Base-by-base conservation (phyloP, 345 rosid species). In the Eucalyptus sideroxylon region DNA sequence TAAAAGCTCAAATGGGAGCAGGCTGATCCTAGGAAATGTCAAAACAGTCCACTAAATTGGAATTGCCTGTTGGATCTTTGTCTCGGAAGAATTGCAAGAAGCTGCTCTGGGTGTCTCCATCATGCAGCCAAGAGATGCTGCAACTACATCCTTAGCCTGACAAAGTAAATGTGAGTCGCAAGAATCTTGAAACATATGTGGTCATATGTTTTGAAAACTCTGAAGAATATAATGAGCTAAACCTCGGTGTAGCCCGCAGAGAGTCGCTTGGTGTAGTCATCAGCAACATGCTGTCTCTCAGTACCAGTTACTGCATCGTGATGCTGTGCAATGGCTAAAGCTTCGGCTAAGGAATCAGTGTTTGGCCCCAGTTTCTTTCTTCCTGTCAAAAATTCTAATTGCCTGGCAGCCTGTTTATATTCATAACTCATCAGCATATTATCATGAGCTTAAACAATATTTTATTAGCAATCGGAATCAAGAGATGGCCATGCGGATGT, bases 261-360 rank as follows among this genome's bases (percentile, higher is more conserved):
- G 88, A 97, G 93, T 87, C 99, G 94, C 92, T 95, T 96, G 50
- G 97, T 95, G 92, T 97, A 98, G 93, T 98, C 99, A 93, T 95
- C 86, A 89, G 99, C 99, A 89, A 98, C 99, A 47, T 98, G 99
- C 89, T 96, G 98, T 94, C 93, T 93, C 67, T 95, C 97, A 72
- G 99, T 98, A 89, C 98, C 99, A 81, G 96, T 93, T 91, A 98
- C 98, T 87, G 96, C 99, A 90, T 98, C 99, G 90, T 97, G 99
- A 93, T 98, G 99, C 88, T 98, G 99, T 88, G 98, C 96, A 93
- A 95, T 97, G 62, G 99, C 99, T 89, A 98, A 88, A 86, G 99
- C 96, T 93, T 96, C 98, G 19, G 97, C 99, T 91, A 98, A 89
- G n/a, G 96, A 94, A 91, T 96, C 96, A 60, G 99, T 96, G 87